Conservation (phyloP, 2,329 filamentous ascomycete genomes). For the Boeremia lycopersici region DNA sequence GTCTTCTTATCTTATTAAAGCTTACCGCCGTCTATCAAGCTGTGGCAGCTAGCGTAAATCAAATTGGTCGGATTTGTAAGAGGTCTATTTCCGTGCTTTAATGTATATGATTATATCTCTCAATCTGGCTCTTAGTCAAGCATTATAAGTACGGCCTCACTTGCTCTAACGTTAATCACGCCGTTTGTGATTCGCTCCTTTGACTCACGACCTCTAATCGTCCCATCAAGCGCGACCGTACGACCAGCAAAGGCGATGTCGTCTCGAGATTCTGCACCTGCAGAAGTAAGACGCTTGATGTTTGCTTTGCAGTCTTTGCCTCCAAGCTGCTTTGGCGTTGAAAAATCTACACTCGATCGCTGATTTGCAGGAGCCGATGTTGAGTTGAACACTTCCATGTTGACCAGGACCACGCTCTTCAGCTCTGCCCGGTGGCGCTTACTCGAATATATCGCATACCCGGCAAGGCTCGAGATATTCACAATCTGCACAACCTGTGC, state of each 20-base stretch:
- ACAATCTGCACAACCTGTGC: slow-evolving; percentile 17
- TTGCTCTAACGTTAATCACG: slow-evolving; percentile 16
- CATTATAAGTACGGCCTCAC: slow-evolving; percentile 7
- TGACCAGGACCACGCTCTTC: slow-evolving; percentile 21
- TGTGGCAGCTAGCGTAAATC: no score
- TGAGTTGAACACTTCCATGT: slow-evolving; percentile 24
- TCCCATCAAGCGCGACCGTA: slow-evolving; percentile 16
- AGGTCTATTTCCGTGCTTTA: no score
- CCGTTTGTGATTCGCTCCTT: slow-evolving; percentile 9
- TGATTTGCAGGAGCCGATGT: slow-evolving; percentile 5
- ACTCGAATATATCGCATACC: slow-evolving; percentile 19
- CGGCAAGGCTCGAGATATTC: slow-evolving; percentile 16
- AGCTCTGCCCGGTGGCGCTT: slow-evolving; percentile 4
- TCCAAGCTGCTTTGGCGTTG: slow-evolving; percentile 4
- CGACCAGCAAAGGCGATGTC: slow-evolving; percentile 17
- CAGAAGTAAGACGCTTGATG: slow-evolving; percentile 16
- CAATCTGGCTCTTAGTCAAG: not conserved
- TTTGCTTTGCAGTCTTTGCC: slow-evolving; percentile 4
- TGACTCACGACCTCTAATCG: slow-evolving; percentile 7
- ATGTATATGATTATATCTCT: no score
- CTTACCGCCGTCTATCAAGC: no score
- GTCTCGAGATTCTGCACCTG: slow-evolving; percentile 17
- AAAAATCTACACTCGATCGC: slow-evolving; percentile 14
- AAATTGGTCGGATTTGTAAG: no score
- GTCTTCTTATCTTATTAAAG: no score